phyloP scores from a whole-genome alignment of 331 rosid genomes.

The Quercus tomentella region DNA sequence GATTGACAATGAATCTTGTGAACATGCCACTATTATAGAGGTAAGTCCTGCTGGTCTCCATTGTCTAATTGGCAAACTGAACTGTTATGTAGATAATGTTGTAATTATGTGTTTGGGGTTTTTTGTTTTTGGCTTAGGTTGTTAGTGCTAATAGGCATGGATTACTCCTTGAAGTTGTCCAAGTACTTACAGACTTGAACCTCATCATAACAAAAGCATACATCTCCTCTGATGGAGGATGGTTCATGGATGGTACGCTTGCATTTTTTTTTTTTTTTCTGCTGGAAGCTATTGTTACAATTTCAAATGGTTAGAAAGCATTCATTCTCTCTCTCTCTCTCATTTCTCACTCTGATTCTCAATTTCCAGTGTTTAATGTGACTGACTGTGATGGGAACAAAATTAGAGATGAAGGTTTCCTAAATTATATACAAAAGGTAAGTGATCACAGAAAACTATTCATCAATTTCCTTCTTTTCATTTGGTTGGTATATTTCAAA shows the following conservation, averaged over 20 bases:
- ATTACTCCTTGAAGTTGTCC: conserved; percentile 80
- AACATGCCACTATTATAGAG: conserved; percentile 80
- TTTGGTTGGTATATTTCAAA: neutral
- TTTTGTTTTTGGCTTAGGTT: conserved; percentile 39
- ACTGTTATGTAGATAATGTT: neutral
- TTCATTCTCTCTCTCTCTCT: conserved; percentile 7
- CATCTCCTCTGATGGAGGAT: conserved; percentile 88
- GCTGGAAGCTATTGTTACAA: neutral
- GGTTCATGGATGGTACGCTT: conserved; percentile 92
- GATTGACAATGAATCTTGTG: conserved; percentile 73
- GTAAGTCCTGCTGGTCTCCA: conserved; percentile 25
- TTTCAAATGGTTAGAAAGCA: neutral
- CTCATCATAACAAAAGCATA: conserved; percentile 75
- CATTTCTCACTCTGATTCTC: neutral
- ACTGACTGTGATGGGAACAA: conserved; percentile 72
- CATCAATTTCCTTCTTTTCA: conserved; percentile 10
- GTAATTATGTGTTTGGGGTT: neutral
- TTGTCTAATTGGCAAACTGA: neutral
- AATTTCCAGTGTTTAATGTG: conserved; percentile 78
- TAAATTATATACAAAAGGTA: conserved; percentile 77
- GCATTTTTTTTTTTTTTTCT: neutral
- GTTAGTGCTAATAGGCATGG: conserved; percentile 87
- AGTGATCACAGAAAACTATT: neutral
- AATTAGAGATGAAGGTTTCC: conserved; percentile 75
- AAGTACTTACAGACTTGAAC: conserved; percentile 85